These are phyloP conservation scores for Phylloporus arenicola DNA, from an alignment of 768 basidiomycete genomes.

Conservation along the genomic window DNA sequence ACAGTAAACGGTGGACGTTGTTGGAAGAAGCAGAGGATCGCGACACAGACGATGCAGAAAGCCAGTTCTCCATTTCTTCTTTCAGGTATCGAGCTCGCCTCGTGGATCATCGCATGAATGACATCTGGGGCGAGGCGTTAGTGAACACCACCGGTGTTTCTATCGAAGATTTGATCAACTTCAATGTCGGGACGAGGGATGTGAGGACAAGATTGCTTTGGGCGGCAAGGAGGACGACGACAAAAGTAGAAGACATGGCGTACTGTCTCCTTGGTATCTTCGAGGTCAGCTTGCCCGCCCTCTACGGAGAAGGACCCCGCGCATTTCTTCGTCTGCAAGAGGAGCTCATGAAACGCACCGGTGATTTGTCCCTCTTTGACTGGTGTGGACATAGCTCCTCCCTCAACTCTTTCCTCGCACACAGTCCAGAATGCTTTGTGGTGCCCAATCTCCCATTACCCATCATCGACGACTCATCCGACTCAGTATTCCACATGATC, in stretches of 20 bases:
- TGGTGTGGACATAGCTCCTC: conserved; percentile 20
- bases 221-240: conserved; percentile 26
- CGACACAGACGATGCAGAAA: conserved; percentile 9
- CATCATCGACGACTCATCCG: conserved; percentile 2
- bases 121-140: conserved; percentile 13
- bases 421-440: conserved; percentile 14
- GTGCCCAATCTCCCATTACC: conserved; percentile 2
- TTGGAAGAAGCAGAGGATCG: conserved; percentile 20
- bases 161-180: conserved; percentile 3
- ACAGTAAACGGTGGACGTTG: conserved; percentile 21
- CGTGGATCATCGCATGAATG: conserved; percentile 14
- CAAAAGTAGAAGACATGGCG: conserved; percentile 25
- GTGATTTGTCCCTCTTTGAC: conserved; percentile 21
- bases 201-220: conserved; percentile 20
- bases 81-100: conserved; percentile 19
- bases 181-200: conserved; percentile 13
- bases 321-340: conserved; percentile 28
- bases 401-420: conserved; percentile 21
- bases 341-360: conserved; percentile 25
- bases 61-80: conserved; percentile 7
- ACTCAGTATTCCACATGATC: conserved; percentile 12
- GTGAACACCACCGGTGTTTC: conserved; percentile 13
- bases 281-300: conserved; percentile 22
- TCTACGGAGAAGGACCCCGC: conserved; percentile 25
- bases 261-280: conserved; percentile 30